Base-by-base conservation (phyloP, 768 basidiomycete genomes). In the Coprinopsis cinerea region DNA sequence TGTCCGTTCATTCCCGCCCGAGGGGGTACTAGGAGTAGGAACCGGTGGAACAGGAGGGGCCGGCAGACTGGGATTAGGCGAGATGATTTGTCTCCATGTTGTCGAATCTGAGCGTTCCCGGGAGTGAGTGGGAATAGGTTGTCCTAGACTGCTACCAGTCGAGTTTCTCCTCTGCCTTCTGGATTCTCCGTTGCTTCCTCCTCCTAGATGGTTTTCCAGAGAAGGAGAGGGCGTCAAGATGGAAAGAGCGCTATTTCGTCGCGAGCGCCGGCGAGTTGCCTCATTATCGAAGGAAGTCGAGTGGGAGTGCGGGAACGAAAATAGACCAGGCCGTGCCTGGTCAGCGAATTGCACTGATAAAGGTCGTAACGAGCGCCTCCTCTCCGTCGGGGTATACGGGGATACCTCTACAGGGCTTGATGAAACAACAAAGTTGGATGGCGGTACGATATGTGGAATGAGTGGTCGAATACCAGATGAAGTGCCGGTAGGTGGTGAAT, bases 21-120 rank as follows among this genome's bases (percentile, higher is more conserved):
- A 17, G n/a, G 24, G 14, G 6, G 36, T 10, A 27, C 9, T 47
- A 18, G 46, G n/a, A 10, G 30, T 7, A 36, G 15, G 18, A 24
- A 25, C 18, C 17, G 42, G 6, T 2, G 44, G 44, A 3, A 17
- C n/a, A 3, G 13, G 9, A 9, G 50, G 43, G 7, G 28, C 18
- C 2, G 50, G 32, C 3, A 51, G 40, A 26, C 35, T 46, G 20
- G 50, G 50, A 25, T 44, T 45, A 7, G 50, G 50, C 23, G 50
- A 45, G 7, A 51, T 36, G 35, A 51, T 45, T 2, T 43, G 25
- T 17, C 43, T 32, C 50, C 50, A 51, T 17, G 28, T 51, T 3
- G 43, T 34, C 13, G 50, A 51, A 10, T 51, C 50, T 22, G 32
- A 11, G 14, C 48, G 37, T 42, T 49, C 48, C n/a, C 48, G 10